A percentile compares a stretch with the other conserved stretches of the same genome.
phyloP scores from a whole-genome alignment of 768 basidiomycete genomes.

The Hysterangium stoloniferum region DNA sequence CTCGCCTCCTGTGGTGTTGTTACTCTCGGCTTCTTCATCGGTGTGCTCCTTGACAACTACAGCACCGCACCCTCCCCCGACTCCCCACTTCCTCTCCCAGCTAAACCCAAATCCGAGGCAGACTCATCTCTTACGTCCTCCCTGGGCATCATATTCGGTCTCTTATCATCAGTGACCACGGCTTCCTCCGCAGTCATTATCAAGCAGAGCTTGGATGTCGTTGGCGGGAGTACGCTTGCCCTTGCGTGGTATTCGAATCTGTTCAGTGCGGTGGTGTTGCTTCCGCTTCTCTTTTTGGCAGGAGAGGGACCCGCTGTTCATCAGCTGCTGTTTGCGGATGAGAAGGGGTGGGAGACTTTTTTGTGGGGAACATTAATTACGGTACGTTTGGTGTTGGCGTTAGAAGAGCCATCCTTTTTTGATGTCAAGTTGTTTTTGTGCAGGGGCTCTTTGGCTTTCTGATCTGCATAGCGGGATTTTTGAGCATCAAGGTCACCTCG shows the following conservation, averaged over 20 bases:
- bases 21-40: slow-evolving; percentile 87
- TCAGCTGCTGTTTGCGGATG: slow-evolving; percentile 48
- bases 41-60: slow-evolving; percentile 68
- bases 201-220: slow-evolving; percentile 73
- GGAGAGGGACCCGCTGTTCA: slow-evolving; percentile 67
- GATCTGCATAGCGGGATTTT: slow-evolving; percentile 87
- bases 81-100: slow-evolving; percentile 9
- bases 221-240: slow-evolving; percentile 75
- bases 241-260: slow-evolving; percentile 92
- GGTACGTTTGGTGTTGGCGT: slow-evolving; percentile 33
- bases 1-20: slow-evolving; percentile 72
- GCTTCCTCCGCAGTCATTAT: slow-evolving; percentile 91
- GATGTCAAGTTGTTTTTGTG: background rate
- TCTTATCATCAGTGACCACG: slow-evolving; percentile 78
- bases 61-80: slow-evolving; percentile 19
- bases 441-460: slow-evolving; percentile 86
- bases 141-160: slow-evolving; percentile 68
- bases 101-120: too few species aligned
- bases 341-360: slow-evolving; percentile 53
- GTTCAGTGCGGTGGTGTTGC: slow-evolving; percentile 61
- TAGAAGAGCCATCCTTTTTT: background rate
- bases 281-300: slow-evolving; percentile 63
- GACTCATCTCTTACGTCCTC: background rate
- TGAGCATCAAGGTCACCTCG: slow-evolving; percentile 95
- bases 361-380: slow-evolving; percentile 74